These are phyloP conservation scores for Cercospora citrullina DNA, from an alignment of 2,329 filamentous ascomycete genomes.

Conservation along the genomic window DNA sequence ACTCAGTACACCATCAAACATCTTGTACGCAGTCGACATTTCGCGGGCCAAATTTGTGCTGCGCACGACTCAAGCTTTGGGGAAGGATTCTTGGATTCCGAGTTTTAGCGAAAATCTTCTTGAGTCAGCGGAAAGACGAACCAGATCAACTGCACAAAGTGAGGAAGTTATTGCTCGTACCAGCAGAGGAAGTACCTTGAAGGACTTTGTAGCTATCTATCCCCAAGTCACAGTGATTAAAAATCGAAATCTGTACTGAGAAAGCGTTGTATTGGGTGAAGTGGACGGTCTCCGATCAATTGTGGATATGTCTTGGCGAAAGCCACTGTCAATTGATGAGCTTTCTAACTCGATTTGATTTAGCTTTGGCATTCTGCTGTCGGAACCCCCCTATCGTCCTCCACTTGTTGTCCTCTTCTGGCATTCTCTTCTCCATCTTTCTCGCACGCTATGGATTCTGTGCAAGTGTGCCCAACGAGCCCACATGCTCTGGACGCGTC, in stretches of 20 bases:
- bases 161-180: background rate
- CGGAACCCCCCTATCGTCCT: background rate
- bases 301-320: background rate
- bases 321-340: background rate
- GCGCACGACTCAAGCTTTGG: background rate
- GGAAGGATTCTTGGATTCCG: background rate
- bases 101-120: background rate
- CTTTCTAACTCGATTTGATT: background rate
- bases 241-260: background rate
- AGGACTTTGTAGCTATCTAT: background rate
- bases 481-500: background rate
- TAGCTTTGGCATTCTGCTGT: background rate
- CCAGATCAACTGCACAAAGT: background rate
- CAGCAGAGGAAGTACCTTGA: background rate
- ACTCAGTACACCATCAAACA: constrained; percentile 9
- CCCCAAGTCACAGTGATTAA: background rate
- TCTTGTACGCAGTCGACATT: constrained; percentile 1
- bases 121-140: background rate
- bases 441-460: background rate
- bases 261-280: background rate
- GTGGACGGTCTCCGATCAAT: constrained; percentile 2
- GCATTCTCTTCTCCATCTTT: background rate
- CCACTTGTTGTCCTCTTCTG: background rate
- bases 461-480: background rate
- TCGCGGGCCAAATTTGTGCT: background rate